Evolutionary conservation across 306 rosid species (phyloP), one percentile per base, ranked within the genome.

Genomic region (Comarum palustre): DNA sequence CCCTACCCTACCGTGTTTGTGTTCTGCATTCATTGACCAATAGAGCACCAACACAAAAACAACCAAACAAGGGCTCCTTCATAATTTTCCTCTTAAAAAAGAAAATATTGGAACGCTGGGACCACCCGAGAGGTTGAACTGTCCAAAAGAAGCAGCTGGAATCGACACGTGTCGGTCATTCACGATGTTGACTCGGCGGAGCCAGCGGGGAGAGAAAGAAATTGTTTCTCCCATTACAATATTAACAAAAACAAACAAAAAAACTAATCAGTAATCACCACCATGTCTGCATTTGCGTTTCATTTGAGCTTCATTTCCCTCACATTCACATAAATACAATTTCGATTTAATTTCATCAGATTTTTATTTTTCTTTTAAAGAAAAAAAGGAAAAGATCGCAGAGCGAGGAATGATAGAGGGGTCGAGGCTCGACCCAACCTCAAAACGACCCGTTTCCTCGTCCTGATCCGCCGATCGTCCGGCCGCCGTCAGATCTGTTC

Each of bases 381-480:
- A 67, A 72, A 22, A 71, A 22, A 71, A 39, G 68, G 66, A 47
- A 22, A 58, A 47, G 15, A 74, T 10, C 43, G 11, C 55, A 29
- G 43, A 66, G 54, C 6, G 41, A 39, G 68, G 52, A 75, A 89
- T 82, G 92, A 82, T 83, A 80, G 79, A 80, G 66, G 71, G 83
- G 79, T 71, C 82, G 64, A 78, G 64, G 60, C 72, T 39, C 24
- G 71, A 43, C 67, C 79, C 62, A 80, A 74, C 78, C 29, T 50
- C 83, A n/a, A 90, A 82, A 74, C 89, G 84, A 51, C 46, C 78
- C 85, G 85, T 86, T 81, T 77, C 39, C 47, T 73, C 51, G 51
- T 14, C 51, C 51, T 46, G n/a, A 46, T 46, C 51, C 51, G 69
- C 24, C 78, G 72, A 47, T 73, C 69, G 83, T 69, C 66, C 73